Evolutionary conservation across 2,329 filamentous ascomycete genomes (phyloP).

Genomic region (Mycocentrospora acerina): DNA sequence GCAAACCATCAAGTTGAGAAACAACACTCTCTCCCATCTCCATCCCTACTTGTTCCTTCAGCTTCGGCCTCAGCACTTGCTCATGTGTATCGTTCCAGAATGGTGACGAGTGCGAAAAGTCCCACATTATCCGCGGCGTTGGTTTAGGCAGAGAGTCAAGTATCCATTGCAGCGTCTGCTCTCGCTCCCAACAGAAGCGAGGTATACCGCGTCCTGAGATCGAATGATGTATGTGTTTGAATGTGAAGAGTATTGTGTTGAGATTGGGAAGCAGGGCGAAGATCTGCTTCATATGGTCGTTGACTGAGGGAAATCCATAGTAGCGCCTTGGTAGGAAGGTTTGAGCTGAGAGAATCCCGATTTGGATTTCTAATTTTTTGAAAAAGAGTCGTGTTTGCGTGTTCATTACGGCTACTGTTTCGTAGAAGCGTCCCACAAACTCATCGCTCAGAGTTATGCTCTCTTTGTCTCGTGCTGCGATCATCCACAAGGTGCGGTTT

Average conservation of each 20-base stretch:
- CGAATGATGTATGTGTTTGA: background rate
- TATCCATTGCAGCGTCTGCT: constrained; percentile 4
- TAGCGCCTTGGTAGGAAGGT: constrained; percentile 3
- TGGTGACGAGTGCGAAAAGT: constrained; percentile 1
- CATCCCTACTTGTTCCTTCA: constrained; percentile 1
- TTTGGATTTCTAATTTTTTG: constrained; percentile 13
- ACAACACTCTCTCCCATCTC: constrained; percentile 2
- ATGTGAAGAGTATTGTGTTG: constrained; percentile 6
- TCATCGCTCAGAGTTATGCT: constrained; percentile 1
- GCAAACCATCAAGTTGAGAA: background rate
- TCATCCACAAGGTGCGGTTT: constrained; percentile 14
- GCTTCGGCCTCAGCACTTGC: background rate
- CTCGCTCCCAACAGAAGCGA: background rate
- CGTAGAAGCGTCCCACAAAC: constrained; percentile 3
- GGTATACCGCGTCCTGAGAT: background rate
- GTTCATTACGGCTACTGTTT: constrained; percentile 9
- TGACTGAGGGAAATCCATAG: constrained; percentile 1
- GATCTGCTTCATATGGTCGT: constrained; percentile 7
- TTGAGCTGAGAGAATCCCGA: constrained; percentile 6
- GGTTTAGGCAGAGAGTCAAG: background rate
- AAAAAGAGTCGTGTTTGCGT: constrained; percentile 8
- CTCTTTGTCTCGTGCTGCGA: constrained; percentile 2
- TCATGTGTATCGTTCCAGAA: background rate
- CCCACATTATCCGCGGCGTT: constrained; percentile 1
- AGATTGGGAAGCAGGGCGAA: constrained; percentile 12